Conservation (phyloP, 2,329 filamentous ascomycete genomes). For the Orbilia brochopaga region DNA sequence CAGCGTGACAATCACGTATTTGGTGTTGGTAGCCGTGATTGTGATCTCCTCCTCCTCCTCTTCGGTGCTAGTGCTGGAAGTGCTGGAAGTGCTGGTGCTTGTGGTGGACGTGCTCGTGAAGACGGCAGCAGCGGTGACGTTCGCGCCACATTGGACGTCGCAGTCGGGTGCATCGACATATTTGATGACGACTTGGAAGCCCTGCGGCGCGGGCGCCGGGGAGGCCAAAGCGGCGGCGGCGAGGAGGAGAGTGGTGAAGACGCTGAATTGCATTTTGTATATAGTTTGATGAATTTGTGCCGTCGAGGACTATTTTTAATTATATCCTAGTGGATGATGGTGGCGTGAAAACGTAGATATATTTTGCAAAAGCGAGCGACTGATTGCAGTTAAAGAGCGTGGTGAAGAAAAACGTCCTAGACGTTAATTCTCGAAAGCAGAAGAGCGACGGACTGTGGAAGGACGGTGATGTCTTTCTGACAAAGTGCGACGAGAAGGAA, state of each 20-base stretch:
- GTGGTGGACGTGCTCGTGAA: constrained; percentile 3
- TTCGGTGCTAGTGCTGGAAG: constrained; percentile 3
- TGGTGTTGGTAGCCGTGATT: constrained; percentile 32
- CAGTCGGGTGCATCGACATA: constrained; percentile 46
- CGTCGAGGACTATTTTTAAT: background rate
- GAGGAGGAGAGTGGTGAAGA: constrained; percentile 28
- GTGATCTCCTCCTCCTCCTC: background rate
- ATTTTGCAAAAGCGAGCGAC: constrained; percentile 25
- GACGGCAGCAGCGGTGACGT: constrained; percentile 23
- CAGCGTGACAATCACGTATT: constrained; percentile 45
- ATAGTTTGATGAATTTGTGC: constrained; percentile 22
- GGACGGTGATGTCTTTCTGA: constrained; percentile 11
- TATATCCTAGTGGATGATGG: background rate
- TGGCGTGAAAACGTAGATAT: constrained; percentile 19
- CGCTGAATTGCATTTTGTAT: constrained; percentile 43
- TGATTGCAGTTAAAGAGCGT: constrained; percentile 36
- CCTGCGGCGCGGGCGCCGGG: constrained; percentile 18
- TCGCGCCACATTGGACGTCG: constrained; percentile 36
- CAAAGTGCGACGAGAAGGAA: constrained; percentile 8
- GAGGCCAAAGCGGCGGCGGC: constrained; percentile 20
- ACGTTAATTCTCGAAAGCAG: constrained; percentile 35
- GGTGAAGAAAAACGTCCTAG: constrained; percentile 45
- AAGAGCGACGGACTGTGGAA: constrained; percentile 10
- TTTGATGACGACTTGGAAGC: constrained; percentile 43
- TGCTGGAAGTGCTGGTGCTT: constrained; percentile 12